Conservation (phyloP, 495 filamentous ascomycete species). For the Astrothelium subdiscretum region DNA sequence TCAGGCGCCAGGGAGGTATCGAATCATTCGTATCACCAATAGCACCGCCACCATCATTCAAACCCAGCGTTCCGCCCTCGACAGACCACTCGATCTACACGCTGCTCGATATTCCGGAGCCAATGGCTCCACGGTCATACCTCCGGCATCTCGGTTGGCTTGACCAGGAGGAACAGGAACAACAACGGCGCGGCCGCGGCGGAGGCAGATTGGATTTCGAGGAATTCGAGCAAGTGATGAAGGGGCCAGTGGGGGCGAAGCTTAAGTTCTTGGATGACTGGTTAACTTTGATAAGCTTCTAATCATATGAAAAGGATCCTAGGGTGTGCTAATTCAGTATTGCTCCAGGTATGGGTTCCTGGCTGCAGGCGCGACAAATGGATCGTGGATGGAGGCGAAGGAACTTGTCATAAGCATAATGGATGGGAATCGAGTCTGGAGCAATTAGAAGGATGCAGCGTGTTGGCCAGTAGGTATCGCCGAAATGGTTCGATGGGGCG, state of each 20-base stretch:
- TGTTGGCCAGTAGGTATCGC: no score
- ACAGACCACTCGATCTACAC: background rate
- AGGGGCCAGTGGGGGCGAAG: background rate
- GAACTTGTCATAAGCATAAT: background rate
- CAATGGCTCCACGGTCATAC: slow-evolving; percentile 3
- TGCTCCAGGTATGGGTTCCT: background rate
- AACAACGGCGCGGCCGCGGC: slow-evolving; percentile 5
- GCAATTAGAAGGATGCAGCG: no score
- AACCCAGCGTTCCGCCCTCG: background rate
- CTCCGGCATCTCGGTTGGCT: slow-evolving; percentile 7
- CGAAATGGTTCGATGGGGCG: no score
- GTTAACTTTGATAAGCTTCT: background rate
- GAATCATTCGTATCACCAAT: no score
- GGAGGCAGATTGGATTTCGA: slow-evolving; percentile 10
- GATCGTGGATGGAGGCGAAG: background rate
- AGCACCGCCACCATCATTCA: background rate
- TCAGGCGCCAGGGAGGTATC: background rate
- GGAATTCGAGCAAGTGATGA: slow-evolving; percentile 11
- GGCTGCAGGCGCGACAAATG: background rate
- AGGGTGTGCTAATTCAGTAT: background rate
- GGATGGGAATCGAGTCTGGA: no score
- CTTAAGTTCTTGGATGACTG: background rate
- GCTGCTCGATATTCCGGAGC: background rate
- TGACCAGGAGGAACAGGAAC: slow-evolving; percentile 8
- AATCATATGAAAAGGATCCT: background rate